Evolutionary conservation across 345 rosid species (phyloP).

Genomic region (Populus pruinosa): DNA sequence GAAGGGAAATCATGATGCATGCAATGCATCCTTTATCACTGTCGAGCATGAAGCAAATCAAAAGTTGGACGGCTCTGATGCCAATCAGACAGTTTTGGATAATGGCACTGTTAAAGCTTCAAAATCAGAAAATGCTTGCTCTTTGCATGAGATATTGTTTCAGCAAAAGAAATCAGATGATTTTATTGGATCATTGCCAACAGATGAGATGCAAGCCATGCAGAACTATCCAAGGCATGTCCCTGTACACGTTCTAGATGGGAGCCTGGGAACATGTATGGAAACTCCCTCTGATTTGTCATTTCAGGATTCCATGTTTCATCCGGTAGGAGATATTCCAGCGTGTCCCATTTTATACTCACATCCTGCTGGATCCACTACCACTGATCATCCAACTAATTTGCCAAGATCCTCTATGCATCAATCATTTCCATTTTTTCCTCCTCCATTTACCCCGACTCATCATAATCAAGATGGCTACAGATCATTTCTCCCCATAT

Average conservation of each 20-base stretch:
- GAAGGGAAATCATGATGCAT: slow-evolving; percentile 40
- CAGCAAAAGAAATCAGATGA: slow-evolving; percentile 36
- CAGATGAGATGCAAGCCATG: slow-evolving; percentile 47
- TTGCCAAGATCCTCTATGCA: slow-evolving; percentile 33
- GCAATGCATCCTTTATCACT: slow-evolving; percentile 26
- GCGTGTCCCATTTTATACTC: slow-evolving; percentile 35
- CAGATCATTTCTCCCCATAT: slow-evolving; percentile 60
- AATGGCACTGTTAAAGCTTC: slow-evolving; percentile 48
- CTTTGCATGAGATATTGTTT: slow-evolving; percentile 31
- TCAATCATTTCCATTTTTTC: slow-evolving; percentile 54
- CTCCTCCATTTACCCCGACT: slow-evolving; percentile 43
- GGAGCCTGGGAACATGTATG: slow-evolving; percentile 41
- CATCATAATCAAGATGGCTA: slow-evolving; percentile 59
- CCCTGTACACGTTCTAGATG: slow-evolving; percentile 56
- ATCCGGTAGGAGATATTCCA: slow-evolving; percentile 44
- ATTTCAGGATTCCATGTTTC: slow-evolving; percentile 46
- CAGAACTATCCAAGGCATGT: slow-evolving; percentile 72
- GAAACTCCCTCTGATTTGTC: slow-evolving; percentile 40
- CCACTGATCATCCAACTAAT: slow-evolving; percentile 44
- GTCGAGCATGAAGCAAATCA: slow-evolving; percentile 29
- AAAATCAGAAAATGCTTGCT: slow-evolving; percentile 37
- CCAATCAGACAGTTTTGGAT: slow-evolving; percentile 41
- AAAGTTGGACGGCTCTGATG: slow-evolving; percentile 36
- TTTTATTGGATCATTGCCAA: slow-evolving; percentile 21
- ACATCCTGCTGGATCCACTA: slow-evolving; percentile 53